Evolutionary conservation across 306 rosid genomes (phyloP).

Genomic region (Begonia fuchsioides): DNA sequence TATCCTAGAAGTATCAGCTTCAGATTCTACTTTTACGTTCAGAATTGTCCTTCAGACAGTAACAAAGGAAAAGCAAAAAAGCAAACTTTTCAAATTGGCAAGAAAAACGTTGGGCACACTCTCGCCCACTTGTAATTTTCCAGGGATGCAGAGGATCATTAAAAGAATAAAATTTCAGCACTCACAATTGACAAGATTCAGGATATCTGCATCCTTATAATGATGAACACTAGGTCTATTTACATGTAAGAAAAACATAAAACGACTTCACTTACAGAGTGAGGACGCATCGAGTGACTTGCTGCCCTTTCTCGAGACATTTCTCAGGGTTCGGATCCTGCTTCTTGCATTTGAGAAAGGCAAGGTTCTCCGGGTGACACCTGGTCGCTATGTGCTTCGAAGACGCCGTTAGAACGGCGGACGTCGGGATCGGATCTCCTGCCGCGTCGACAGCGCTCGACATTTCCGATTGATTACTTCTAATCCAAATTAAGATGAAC

Average conservation of each 20-base stretch:
- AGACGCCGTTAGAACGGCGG: conserved; percentile 79
- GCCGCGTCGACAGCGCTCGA: conserved; percentile 64
- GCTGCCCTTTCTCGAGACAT: conserved; percentile 78
- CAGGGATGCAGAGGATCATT: no score
- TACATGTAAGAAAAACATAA: not conserved
- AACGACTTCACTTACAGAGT: conserved; percentile 34
- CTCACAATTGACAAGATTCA: no score
- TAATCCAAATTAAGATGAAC: no score
- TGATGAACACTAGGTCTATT: not conserved
- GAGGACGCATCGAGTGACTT: conserved; percentile 86
- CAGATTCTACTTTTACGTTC: no score
- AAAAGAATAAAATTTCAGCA: no score
- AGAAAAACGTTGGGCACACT: no score
- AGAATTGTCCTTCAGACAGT: no score
- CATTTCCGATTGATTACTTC: conserved; percentile 18
- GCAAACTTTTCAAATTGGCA: no score
- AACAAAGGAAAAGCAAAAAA: no score
- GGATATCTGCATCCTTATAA: no score
- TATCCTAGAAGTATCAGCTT: no score
- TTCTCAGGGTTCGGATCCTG: conserved; percentile 83
- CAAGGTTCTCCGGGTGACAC: conserved; percentile 76
- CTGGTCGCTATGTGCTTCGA: conserved; percentile 64
- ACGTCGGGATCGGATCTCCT: conserved; percentile 88
- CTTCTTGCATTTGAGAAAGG: conserved; percentile 79
- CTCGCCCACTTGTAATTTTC: no score